Base-by-base conservation (phyloP, 108 stramenopile species). In the Fistulifera pelliculosa region DNA sequence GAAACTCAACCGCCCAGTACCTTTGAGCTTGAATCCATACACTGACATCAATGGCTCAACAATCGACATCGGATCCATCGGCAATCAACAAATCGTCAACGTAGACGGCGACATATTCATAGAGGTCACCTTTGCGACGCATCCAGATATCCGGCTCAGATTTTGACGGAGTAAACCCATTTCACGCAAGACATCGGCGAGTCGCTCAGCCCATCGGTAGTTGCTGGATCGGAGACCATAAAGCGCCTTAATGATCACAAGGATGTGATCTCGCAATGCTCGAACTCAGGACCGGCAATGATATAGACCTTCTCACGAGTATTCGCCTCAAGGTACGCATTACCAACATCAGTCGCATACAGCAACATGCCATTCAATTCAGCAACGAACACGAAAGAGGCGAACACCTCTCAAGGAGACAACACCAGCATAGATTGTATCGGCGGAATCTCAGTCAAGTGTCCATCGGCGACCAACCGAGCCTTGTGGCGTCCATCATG, bases 271-370 rank as follows among this genome's bases (percentile, higher is more conserved):
- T 38, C 49, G 52, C 17, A 53, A 27, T 1, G 25, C 15, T 15
- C 64, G 50, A 75, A 79, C 27, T 75, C 70, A 14, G 63, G 64
- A 1, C 78, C 78, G 4, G 73, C 69, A 3, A 74, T 54, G 8
- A 69, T 58, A n/a, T 57, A 71, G 18, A 65, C 25, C 51, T 65
- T 69, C 57, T 73, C 71, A 8, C 41, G 48, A 19, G 52, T 64
- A 5, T 49, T 31, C 0, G 69, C 61, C 66, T 27, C 64, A 48
- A 61, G 26, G 38, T 61, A 61, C 6, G 53, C 60, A 38, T 61
- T 61, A n/a, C 60, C 60, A 12, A 61, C 60, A 40, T 69, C 62
- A 15, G 60, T 54, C 11, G 44, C 41, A 60, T 54, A 62, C 1
- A 64, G 10, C 26, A 70, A 26, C 19, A 70, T 43, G 7, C 47